phyloP scores from a whole-genome alignment of 768 basidiomycete species.

The Tubosaeta sp. region DNA sequence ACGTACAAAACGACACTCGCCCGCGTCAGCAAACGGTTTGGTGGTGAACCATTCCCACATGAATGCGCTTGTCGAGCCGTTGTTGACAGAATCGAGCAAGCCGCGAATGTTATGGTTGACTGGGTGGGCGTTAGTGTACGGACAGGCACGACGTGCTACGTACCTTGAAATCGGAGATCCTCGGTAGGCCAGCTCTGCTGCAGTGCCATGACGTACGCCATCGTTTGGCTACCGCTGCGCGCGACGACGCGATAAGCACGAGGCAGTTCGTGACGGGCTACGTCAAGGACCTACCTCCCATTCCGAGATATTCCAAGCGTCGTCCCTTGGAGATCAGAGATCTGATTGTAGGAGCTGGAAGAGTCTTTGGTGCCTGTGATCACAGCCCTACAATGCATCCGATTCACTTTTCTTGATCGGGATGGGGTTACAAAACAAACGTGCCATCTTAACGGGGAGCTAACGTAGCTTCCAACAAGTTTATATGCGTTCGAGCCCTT shows the following conservation, averaged over 20 bases:
- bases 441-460: constrained; percentile 83
- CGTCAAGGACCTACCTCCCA: constrained; percentile 58
- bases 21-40: constrained; percentile 74
- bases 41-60: constrained; percentile 97
- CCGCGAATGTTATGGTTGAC: constrained; percentile 81
- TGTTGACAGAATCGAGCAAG: constrained; percentile 82
- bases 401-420: neutral
- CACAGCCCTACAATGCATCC: constrained; percentile 65
- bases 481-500: constrained; percentile 82
- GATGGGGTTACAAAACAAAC: constrained; percentile 9
- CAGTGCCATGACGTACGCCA: constrained; percentile 93
- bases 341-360: constrained; percentile 48
- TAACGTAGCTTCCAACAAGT: constrained; percentile 89
- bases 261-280: neutral
- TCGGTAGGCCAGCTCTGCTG: constrained; percentile 78
- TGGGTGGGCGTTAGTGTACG: constrained; percentile 19
- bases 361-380: constrained; percentile 72
- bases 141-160: constrained; percentile 1
- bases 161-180: constrained; percentile 68
- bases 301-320: constrained; percentile 85
- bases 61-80: constrained; percentile 83
- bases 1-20: constrained; percentile 80
- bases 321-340: constrained; percentile 73
- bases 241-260: neutral
- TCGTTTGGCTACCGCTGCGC: constrained; percentile 79